Evolutionary conservation across 2,329 filamentous ascomycete genomes (phyloP).

Genomic region (Curvularia sp.): DNA sequence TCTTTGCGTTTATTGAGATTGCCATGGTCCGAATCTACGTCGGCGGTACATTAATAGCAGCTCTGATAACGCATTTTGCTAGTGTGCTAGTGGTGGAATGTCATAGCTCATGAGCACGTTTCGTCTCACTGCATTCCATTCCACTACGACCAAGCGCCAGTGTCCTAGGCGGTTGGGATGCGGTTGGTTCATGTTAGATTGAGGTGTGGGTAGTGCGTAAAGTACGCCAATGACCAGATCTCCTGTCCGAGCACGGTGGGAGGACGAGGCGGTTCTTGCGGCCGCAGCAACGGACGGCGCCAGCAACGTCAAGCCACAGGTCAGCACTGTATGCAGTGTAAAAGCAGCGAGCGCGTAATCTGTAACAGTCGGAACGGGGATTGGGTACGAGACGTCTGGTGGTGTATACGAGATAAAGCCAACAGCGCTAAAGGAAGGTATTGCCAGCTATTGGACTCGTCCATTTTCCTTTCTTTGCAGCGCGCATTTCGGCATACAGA

Average conservation of each 20-base stretch:
- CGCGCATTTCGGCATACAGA: slow-evolving; percentile 57
- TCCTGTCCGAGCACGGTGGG: background rate
- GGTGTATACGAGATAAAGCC: background rate
- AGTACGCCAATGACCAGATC: background rate
- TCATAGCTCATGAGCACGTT: background rate
- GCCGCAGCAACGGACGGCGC: background rate
- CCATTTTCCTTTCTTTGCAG: slow-evolving; percentile 51
- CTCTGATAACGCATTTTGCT: background rate
- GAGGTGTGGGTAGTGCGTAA: slow-evolving; percentile 6
- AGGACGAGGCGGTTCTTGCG: background rate
- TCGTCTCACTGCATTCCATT: background rate
- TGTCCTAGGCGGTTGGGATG: background rate
- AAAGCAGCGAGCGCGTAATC: slow-evolving; percentile 7
- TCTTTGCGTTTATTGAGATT: background rate
- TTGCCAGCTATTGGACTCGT: slow-evolving; percentile 47
- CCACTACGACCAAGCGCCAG: background rate
- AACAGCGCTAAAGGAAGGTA: slow-evolving; percentile 36
- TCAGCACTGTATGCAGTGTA: background rate
- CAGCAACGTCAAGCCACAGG: slow-evolving; percentile 1
- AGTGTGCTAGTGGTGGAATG: slow-evolving; percentile 2
- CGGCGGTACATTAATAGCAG: slow-evolving; percentile 13
- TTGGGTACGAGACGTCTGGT: background rate
- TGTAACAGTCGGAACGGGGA: background rate
- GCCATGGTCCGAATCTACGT: slow-evolving; percentile 3
- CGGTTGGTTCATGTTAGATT: slow-evolving; percentile 6